Conservation (phyloP, 176 grass and related monocot species). For the Hordeum marinum region DNA sequence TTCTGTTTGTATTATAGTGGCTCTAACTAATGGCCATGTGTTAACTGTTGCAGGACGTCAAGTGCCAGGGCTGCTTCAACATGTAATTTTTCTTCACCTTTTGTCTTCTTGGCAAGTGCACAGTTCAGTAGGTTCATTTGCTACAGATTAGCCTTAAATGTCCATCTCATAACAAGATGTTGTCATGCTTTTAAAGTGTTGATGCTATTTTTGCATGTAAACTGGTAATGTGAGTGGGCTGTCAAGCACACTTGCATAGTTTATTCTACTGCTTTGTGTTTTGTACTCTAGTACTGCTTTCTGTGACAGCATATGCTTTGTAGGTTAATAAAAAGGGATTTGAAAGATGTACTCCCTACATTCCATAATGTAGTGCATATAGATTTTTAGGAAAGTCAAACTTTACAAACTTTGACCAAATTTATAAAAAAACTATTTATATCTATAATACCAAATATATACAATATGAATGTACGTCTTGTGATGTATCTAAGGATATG, state of each 20-base stretch:
- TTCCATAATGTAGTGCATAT: too few relatives aligned
- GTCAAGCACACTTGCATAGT: too few relatives aligned
- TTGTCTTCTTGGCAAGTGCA: neutral
- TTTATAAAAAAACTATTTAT: too few relatives aligned
- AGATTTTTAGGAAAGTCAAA: too few relatives aligned
- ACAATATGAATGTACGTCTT: too few relatives aligned
- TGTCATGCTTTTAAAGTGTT: neutral
- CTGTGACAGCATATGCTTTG: neutral
- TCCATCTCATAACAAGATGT: neutral
- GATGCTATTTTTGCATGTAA: neutral
- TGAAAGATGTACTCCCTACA: too few relatives aligned
- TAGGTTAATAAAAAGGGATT: neutral
- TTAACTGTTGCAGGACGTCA: constrained; percentile 53
- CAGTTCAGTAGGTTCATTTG: neutral
- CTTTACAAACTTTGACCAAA: too few relatives aligned
- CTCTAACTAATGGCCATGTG: neutral
- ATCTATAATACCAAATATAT: too few relatives aligned
- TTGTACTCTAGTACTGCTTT: neutral
- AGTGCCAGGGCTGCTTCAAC: constrained; percentile 74
- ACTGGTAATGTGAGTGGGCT: too few relatives aligned
- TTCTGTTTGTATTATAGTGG: neutral
- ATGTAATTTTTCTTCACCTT: constrained; percentile 45
- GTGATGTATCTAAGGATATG: too few relatives aligned
- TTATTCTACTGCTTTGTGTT: too few relatives aligned
- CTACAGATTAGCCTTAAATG: neutral